Percentiles rank a stretch among this genome's conserved stretches.
phyloP scores from a whole-genome alignment of 768 basidiomycete species.

The Ramaria rubella region DNA sequence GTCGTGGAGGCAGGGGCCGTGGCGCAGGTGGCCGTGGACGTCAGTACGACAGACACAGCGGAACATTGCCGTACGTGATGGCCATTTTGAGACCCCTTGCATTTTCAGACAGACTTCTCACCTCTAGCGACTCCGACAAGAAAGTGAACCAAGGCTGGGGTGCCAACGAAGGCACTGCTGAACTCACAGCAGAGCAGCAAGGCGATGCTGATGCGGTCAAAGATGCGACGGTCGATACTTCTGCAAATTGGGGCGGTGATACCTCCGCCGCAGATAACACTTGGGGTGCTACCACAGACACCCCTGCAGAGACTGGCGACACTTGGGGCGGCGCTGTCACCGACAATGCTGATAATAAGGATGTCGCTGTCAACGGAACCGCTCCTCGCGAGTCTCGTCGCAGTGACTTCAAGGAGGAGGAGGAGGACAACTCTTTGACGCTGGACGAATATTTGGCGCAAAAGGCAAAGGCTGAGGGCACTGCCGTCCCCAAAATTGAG shows the following conservation, averaged over 20 bases:
- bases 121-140: constrained; percentile 83
- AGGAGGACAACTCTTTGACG: constrained; percentile 91
- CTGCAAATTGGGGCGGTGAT: constrained; percentile 32
- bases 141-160: constrained; percentile 95
- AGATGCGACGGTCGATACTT: constrained; percentile 31
- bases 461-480: constrained; percentile 53
- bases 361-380: constrained; percentile 25
- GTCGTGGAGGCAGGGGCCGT: constrained; percentile 37
- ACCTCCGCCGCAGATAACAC: constrained; percentile 18
- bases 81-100: background rate
- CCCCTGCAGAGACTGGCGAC: constrained; percentile 23
- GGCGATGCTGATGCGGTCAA: constrained; percentile 64
- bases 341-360: constrained; percentile 27
- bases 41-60: constrained; percentile 79
- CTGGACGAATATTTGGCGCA: constrained; percentile 90
- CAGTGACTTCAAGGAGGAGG: constrained; percentile 62
- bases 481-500: constrained; percentile 72
- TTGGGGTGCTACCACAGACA: constrained; percentile 34
- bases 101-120: background rate
- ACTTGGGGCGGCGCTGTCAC: constrained; percentile 25
- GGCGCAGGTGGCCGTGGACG: constrained; percentile 58
- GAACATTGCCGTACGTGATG: constrained; percentile 64
- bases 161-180: constrained; percentile 78
- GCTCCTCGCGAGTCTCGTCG: constrained; percentile 29
- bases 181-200: constrained; percentile 74